Percentiles rank a stretch among this genome's conserved stretches.
phyloP scores from a whole-genome alignment of 805 yeast species.

The Saccharomycopsis capsularis region DNA sequence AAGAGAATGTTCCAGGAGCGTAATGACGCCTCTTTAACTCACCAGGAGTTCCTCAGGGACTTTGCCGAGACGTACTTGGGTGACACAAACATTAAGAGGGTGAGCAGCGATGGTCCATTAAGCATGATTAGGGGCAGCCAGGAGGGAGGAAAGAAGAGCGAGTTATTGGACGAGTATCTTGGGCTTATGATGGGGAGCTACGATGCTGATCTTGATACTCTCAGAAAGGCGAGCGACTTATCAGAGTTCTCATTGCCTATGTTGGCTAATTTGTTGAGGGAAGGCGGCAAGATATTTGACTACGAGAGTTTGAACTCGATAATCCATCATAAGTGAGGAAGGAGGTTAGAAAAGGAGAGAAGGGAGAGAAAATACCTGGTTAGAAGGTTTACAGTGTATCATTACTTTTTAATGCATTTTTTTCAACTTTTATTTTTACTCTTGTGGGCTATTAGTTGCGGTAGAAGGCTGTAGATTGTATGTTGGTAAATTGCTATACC shows the following conservation, averaged over 20 bases:
- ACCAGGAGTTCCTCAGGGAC: neutral
- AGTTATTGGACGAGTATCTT: constrained; percentile 37
- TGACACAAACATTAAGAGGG: neutral
- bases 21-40: neutral
- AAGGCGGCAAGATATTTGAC: constrained; percentile 45
- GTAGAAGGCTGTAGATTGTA: too few species aligned
- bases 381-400: too few species aligned
- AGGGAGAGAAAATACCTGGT: too few species aligned
- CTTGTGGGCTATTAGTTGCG: too few species aligned
- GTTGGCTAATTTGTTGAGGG: constrained; percentile 43
- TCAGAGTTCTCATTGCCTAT: constrained; percentile 38
- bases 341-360: too few species aligned
- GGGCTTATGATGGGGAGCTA: constrained; percentile 40
- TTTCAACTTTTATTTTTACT: too few species aligned
- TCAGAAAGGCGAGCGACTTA: constrained; percentile 46
- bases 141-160: constrained; percentile 18
- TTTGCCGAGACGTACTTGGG: neutral
- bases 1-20: too few species aligned
- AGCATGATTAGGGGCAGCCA: neutral
- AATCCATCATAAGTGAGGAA: neutral
- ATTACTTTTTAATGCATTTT: too few species aligned
- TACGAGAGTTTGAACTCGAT: constrained; percentile 32
- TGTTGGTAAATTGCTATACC: too few species aligned
- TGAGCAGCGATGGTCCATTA: neutral
- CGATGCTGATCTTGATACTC: constrained; percentile 42